Evolutionary conservation across 108 stramenopile species (phyloP).

Genomic region (Pseudonitzschia multiseries): DNA sequence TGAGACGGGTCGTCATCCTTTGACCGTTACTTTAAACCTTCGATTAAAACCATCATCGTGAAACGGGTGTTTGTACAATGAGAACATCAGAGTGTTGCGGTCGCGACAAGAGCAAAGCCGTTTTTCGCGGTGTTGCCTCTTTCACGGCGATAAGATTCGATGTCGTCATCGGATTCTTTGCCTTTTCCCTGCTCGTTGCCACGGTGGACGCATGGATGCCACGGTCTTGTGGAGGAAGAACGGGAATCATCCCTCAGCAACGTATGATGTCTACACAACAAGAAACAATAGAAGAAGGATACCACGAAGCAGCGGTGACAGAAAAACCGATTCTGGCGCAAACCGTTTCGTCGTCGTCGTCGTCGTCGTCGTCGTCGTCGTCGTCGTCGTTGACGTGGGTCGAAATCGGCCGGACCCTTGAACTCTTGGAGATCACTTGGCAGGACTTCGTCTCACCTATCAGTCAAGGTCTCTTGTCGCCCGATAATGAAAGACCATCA

Average conservation of each 20-base stretch:
- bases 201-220: neutral
- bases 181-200: neutral
- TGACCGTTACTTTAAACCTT: too few species aligned
- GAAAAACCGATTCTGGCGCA: neutral
- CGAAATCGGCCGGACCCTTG: neutral
- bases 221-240: neutral
- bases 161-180: neutral
- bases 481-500: neutral
- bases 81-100: too few species aligned
- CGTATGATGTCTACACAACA: neutral
- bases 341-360: neutral
- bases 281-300: neutral
- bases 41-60: too few species aligned
- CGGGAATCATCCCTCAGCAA: neutral
- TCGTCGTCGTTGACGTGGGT: neutral
- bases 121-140: neutral
- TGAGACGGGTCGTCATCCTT: too few species aligned
- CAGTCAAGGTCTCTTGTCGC: neutral
- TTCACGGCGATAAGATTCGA: neutral
- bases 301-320: neutral
- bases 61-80: too few species aligned
- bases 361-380: neutral
- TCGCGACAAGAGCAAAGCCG: too few species aligned
- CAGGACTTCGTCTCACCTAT: neutral
- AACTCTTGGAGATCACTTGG: slow-evolving; percentile 9